phyloP scores from a whole-genome alignment of 202 grass and related monocot species.

The Eragrostis tef region DNA sequence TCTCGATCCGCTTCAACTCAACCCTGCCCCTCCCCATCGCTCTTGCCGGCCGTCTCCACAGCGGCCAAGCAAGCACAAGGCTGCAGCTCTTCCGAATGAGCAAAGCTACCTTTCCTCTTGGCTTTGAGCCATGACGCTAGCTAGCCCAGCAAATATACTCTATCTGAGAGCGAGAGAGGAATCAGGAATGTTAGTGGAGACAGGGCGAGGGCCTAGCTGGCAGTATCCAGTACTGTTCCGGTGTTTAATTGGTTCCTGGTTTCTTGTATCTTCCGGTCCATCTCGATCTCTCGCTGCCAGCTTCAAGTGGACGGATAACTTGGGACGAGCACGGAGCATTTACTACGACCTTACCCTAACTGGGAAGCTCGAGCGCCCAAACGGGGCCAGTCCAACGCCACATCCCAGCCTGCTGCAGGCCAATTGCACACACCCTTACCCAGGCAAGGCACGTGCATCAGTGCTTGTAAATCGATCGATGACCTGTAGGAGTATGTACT shows the following conservation, averaged over 20 bases:
- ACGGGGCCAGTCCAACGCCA: constrained; percentile 19
- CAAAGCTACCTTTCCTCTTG: constrained; percentile 8
- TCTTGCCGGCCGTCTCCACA: background rate
- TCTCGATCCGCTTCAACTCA: constrained; percentile 92
- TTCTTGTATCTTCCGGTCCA: constrained; percentile 36
- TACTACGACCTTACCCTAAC: constrained; percentile 46
- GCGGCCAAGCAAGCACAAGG: too few species aligned
- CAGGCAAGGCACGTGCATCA: background rate
- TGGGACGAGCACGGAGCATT: constrained; percentile 8
- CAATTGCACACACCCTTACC: background rate
- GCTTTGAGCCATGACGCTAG: constrained; percentile 34
- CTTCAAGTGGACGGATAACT: constrained; percentile 37
- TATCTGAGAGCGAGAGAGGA: constrained; percentile 31
- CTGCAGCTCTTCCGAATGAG: background rate
- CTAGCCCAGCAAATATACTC: constrained; percentile 41
- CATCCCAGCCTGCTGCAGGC: background rate
- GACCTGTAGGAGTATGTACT: background rate
- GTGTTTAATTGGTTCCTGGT: constrained; percentile 49
- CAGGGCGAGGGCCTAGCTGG: constrained; percentile 25
- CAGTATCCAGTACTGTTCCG: constrained; percentile 43
- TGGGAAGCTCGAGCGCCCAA: constrained; percentile 15
- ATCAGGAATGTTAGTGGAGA: constrained; percentile 34
- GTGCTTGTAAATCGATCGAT: background rate
- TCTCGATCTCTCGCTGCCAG: background rate
- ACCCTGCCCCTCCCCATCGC: constrained; percentile 99